Conservation (phyloP, 2,329 filamentous ascomycete genomes). For the Camptophora hylomeconis region DNA sequence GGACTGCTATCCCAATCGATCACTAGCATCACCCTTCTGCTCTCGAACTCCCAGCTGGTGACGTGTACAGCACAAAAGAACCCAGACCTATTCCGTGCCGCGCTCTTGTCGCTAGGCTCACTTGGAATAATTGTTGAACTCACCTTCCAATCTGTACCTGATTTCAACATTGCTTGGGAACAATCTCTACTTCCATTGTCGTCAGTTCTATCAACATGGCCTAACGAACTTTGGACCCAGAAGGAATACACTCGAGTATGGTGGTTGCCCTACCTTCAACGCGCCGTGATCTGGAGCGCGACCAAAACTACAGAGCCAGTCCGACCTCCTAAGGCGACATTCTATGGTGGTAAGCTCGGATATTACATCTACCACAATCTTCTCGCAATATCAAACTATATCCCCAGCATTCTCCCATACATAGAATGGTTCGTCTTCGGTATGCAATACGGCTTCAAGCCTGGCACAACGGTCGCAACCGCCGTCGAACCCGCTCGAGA, state of each 20-base stretch:
- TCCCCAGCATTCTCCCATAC: constrained; percentile 70
- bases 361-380: constrained; percentile 89
- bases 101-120: constrained; percentile 74
- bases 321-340: constrained; percentile 50
- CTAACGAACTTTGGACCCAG: constrained; percentile 62
- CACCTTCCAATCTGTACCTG: constrained; percentile 66
- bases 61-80: constrained; percentile 56
- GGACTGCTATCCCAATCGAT: constrained; percentile 75
- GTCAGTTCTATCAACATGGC: constrained; percentile 59
- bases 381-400: constrained; percentile 63
- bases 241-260: constrained; percentile 87
- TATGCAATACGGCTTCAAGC: constrained; percentile 85
- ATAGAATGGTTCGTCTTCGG: constrained; percentile 95
- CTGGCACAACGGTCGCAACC: constrained; percentile 50
- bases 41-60: constrained; percentile 64
- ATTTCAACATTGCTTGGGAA: constrained; percentile 75
- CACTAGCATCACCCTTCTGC: constrained; percentile 60
- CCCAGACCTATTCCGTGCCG: constrained; percentile 72
- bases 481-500: constrained; percentile 68
- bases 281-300: constrained; percentile 83
- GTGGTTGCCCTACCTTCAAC: constrained; percentile 91
- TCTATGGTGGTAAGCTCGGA: constrained; percentile 70
- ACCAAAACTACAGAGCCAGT: constrained; percentile 56
- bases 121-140: constrained; percentile 85
- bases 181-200: constrained; percentile 64